Percentiles rank a stretch among this genome's conserved stretches.
phyloP scores from a whole-genome alignment of 75 land plant species.

The Sequoia sempervirens region DNA sequence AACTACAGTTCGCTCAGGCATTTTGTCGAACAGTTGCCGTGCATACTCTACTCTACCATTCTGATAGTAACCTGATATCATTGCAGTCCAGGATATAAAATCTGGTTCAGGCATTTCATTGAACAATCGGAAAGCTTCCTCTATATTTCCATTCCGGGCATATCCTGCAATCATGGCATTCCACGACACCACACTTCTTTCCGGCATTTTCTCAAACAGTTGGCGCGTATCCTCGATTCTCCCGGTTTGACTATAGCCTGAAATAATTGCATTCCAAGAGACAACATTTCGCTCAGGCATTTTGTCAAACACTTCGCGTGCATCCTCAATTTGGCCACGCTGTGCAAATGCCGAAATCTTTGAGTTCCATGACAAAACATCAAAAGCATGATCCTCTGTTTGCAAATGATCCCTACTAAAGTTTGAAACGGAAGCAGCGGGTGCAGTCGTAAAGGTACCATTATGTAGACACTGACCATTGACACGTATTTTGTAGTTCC shows the following conservation, averaged over 20 bases:
- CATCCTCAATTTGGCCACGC: constrained; percentile 12
- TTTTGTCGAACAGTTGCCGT: constrained; percentile 1
- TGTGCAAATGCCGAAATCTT: constrained; percentile 37
- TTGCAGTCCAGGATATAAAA: constrained; percentile 7
- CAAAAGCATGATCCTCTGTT: background rate
- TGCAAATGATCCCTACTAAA: background rate
- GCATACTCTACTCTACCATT: background rate
- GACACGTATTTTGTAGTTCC: background rate
- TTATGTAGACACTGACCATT: background rate
- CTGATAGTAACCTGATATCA: background rate
- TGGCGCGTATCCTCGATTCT: background rate
- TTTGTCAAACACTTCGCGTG: constrained; percentile 1
- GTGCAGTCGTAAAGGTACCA: background rate
- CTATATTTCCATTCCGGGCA: constrained; percentile 20
- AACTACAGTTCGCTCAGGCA: constrained; percentile 3
- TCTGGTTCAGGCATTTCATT: constrained; percentile 20
- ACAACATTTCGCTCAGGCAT: background rate
- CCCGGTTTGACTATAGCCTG: background rate
- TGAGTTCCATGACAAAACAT: constrained; percentile 22
- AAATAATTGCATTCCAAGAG: constrained; percentile 6
- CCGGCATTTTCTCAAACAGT: background rate
- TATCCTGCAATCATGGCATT: constrained; percentile 38
- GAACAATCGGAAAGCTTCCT: constrained; percentile 27
- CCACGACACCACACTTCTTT: constrained; percentile 24
- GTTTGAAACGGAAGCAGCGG: background rate